Conservation (phyloP, 2,329 filamentous ascomycete genomes). For the Diaporthe nobilis region DNA sequence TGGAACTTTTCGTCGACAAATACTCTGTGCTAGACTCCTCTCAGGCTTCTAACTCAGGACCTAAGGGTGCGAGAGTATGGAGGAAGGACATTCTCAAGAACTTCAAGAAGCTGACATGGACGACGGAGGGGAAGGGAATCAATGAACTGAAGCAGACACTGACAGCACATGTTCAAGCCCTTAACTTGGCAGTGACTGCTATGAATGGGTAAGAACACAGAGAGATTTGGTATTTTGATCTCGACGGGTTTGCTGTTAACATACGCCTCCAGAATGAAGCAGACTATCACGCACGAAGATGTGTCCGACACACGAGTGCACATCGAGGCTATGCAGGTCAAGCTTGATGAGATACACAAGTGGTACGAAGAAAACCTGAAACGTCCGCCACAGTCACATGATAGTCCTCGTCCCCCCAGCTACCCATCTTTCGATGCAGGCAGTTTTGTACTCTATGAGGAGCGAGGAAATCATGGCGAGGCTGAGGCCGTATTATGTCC, state of each 20-base stretch:
- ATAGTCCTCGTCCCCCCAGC: neutral
- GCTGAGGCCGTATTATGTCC: neutral
- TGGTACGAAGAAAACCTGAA: neutral
- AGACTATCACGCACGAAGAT: neutral
- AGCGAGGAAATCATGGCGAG: neutral
- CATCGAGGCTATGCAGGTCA: neutral
- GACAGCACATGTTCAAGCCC: constrained; percentile 6
- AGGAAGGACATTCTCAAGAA: neutral
- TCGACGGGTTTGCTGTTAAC: neutral
- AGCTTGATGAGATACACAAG: neutral
- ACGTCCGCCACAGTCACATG: neutral
- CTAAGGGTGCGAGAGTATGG: neutral
- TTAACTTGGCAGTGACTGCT: neutral
- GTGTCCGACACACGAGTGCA: neutral
- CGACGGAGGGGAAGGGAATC: neutral
- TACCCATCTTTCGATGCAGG: neutral
- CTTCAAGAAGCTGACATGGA: neutral
- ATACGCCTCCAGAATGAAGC: neutral
- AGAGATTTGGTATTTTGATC: neutral
- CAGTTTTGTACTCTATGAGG: neutral
- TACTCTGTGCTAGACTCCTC: neutral
- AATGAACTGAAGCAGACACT: neutral
- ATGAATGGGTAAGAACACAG: neutral
- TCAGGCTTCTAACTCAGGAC: neutral
- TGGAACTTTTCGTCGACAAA: neutral